A percentile compares a stretch with the other conserved stretches of the same genome.
phyloP scores from a whole-genome alignment of 2,329 filamentous ascomycete species.

The Thermothelomyces thermophilus region DNA sequence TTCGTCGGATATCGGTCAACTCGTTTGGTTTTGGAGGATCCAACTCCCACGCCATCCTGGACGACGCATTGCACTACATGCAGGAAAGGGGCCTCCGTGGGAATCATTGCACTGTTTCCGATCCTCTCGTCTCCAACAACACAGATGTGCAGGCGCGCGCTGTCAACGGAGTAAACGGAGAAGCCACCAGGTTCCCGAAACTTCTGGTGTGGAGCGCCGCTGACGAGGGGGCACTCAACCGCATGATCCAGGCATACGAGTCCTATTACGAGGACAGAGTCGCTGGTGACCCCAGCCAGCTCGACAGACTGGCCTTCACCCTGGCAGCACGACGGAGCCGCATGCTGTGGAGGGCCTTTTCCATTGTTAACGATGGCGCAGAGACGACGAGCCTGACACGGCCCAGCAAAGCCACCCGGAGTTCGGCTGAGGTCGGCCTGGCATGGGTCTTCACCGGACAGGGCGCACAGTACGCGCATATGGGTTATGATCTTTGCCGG shows the following conservation, averaged over 20 bases:
- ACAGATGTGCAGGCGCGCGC: background rate
- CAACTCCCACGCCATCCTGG: constrained; percentile 5
- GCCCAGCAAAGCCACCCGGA: background rate
- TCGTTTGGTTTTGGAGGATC: constrained; percentile 8
- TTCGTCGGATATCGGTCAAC: constrained; percentile 7
- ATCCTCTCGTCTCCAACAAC: too few relatives aligned
- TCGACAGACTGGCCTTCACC: background rate
- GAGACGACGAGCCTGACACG: background rate
- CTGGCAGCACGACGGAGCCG: background rate
- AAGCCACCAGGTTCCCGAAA: too few relatives aligned
- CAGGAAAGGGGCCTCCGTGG: background rate
- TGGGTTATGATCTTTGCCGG: constrained; percentile 24
- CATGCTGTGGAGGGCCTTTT: background rate
- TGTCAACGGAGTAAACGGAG: too few relatives aligned
- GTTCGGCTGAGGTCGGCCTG: constrained; percentile 16
- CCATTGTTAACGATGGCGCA: background rate
- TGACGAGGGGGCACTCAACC: background rate
- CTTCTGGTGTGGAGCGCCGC: background rate
- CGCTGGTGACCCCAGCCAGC: background rate
- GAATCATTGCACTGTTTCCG: background rate
- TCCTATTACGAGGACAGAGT: background rate
- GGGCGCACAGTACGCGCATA: constrained; percentile 28
- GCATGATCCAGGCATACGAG: background rate
- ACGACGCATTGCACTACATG: constrained; percentile 7
- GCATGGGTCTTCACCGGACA: constrained; percentile 29